Conservation (phyloP, 306 rosid genomes). For the Bauhinia variegata region DNA sequence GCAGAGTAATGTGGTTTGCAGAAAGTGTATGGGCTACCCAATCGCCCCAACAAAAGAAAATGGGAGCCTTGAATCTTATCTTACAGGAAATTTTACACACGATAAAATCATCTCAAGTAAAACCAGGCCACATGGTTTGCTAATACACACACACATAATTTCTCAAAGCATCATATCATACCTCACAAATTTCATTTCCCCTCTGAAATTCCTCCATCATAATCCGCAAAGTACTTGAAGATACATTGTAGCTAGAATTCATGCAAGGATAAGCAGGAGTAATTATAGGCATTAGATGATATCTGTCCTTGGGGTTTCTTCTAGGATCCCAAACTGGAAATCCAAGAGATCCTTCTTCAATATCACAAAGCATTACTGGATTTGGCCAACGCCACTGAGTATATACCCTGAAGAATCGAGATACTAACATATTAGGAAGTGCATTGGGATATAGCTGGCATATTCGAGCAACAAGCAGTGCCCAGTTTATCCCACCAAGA, state of each 20-base stretch:
- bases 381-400: conserved; percentile 99
- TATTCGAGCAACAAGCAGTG: conserved; percentile 97
- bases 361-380: conserved; percentile 92
- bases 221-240: conserved; percentile 83
- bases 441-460: conserved; percentile 98
- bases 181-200: conserved; percentile 94
- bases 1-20: too few species aligned
- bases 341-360: conserved; percentile 93
- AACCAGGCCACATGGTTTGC: conserved; percentile 9
- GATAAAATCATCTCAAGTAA: conserved; percentile 8
- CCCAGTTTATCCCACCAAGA: conserved; percentile 99
- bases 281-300: conserved; percentile 92
- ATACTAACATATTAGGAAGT: conserved; percentile 88
- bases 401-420: conserved; percentile 92
- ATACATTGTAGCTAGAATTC: conserved; percentile 98
- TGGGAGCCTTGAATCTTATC: conserved; percentile 19
- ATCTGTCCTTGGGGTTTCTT: conserved; percentile 79
- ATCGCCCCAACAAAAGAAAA: background rate
- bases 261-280: conserved; percentile 98
- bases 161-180: conserved; percentile 36
- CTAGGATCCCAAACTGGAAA: conserved; percentile 97
- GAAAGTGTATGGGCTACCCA: background rate
- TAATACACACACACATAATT: conserved; percentile 3
- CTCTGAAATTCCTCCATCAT: conserved; percentile 90
- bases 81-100: conserved; percentile 19